phyloP scores from a whole-genome alignment of 2,329 filamentous ascomycete genomes.

The Elsinoe arachidis region DNA sequence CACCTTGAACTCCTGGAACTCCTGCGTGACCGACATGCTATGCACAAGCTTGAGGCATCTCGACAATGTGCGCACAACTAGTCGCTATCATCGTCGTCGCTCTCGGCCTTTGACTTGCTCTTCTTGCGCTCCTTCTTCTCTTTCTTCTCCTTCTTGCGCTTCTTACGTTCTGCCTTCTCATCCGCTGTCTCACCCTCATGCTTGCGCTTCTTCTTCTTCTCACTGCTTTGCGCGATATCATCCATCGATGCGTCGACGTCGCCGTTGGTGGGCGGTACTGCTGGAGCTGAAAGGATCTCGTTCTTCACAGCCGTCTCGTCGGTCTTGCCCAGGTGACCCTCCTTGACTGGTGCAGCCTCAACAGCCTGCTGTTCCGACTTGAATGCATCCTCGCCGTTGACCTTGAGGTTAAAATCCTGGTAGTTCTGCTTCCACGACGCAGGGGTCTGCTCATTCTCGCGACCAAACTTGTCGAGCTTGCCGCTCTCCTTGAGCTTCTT shows the following conservation, averaged over 20 bases:
- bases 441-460: constrained; percentile 84
- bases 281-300: constrained; percentile 32
- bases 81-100: constrained; percentile 34
- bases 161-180: constrained; percentile 41
- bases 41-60: not conserved
- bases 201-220: constrained; percentile 41
- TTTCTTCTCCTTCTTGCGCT: constrained; percentile 76
- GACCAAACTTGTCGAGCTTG: constrained; percentile 96
- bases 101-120: constrained; percentile 37
- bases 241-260: constrained; percentile 15
- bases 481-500: constrained; percentile 99
- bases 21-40: constrained; percentile 3
- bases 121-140: constrained; percentile 71
- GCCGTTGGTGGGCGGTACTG: constrained; percentile 27
- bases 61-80: constrained; percentile 12
- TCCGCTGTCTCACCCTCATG: constrained; percentile 39
- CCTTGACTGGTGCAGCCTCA: constrained; percentile 28
- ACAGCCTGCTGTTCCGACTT: constrained; percentile 24
- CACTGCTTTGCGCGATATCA: constrained; percentile 17
- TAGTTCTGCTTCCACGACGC: constrained; percentile 88
- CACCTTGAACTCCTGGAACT: not conserved
- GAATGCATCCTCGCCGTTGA: constrained; percentile 23
- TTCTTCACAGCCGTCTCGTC: constrained; percentile 34
- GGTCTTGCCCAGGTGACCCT: constrained; percentile 27
- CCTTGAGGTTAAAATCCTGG: constrained; percentile 68